A percentile compares a stretch with the other conserved stretches of the same genome.
phyloP scores from a whole-genome alignment of 176 grass and related monocot genomes.

The Raddia distichophylla region DNA sequence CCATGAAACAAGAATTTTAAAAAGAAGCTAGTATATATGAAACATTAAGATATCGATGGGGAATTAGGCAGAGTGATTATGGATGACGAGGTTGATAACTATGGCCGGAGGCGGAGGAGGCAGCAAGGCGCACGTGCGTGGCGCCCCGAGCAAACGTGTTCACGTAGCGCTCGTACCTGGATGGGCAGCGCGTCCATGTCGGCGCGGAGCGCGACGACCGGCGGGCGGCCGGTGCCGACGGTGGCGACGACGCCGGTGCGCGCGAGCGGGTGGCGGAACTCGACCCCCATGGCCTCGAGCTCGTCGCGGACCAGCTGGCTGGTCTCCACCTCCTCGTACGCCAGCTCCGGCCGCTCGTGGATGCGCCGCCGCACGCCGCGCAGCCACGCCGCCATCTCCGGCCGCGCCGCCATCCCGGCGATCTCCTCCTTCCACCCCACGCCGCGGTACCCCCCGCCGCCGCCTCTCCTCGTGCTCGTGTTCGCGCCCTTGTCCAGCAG shows the following conservation, averaged over 20 bases:
- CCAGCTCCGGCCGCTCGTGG: slow-evolving; percentile 88
- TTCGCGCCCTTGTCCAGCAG: slow-evolving; percentile 37
- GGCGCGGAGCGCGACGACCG: slow-evolving; percentile 81
- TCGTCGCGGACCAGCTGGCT: slow-evolving; percentile 69
- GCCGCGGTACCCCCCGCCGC: neutral
- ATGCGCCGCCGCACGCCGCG: slow-evolving; percentile 63
- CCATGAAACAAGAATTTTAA: no score
- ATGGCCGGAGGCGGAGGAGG: neutral
- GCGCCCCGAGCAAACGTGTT: neutral
- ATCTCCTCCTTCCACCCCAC: slow-evolving; percentile 79
- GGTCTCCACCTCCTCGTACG: slow-evolving; percentile 96
- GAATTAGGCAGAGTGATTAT: neutral
- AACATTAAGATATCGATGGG: neutral
- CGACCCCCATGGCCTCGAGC: slow-evolving; percentile 62
- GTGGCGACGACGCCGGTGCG: slow-evolving; percentile 82
- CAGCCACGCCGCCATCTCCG: slow-evolving; percentile 66
- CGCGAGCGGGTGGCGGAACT: slow-evolving; percentile 72
- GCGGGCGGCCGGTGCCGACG: slow-evolving; percentile 65
- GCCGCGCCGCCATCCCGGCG: slow-evolving; percentile 41
- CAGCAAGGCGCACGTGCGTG: slow-evolving; percentile 6
- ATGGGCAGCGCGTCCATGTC: slow-evolving; percentile 98
- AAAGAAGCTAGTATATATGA: slow-evolving; percentile 2
- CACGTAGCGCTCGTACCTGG: slow-evolving; percentile 51
- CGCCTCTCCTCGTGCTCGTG: slow-evolving; percentile 36
- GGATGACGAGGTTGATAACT: neutral